These are phyloP conservation scores for Salix arbutifolia DNA, from an alignment of 345 rosid genomes.

Conservation along the genomic window DNA sequence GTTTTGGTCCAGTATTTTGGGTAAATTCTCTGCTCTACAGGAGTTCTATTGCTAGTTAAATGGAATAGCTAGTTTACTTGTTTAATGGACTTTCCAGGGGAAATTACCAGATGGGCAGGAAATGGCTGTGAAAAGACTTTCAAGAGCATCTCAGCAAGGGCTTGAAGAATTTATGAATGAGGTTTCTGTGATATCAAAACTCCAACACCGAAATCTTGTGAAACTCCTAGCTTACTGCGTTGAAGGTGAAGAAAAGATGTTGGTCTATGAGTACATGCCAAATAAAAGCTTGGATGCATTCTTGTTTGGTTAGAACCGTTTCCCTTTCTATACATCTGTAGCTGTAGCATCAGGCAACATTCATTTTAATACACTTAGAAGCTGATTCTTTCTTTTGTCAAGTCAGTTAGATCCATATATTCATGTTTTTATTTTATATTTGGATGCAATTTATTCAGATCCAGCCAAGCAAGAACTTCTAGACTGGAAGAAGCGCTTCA, in stretches of 20 bases:
- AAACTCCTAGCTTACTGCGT: constrained; percentile 31
- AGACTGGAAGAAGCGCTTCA: constrained; percentile 20
- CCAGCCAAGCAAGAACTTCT: background rate
- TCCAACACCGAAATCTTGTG: constrained; percentile 39
- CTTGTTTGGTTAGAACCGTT: constrained; percentile 22
- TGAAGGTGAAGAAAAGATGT: constrained; percentile 31
- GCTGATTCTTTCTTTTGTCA: background rate
- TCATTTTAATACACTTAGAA: no score
- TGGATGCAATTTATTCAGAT: background rate
- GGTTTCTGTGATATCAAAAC: constrained; percentile 31
- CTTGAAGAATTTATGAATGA: constrained; percentile 39
- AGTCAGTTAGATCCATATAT: background rate
- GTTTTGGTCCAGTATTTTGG: constrained; percentile 42
- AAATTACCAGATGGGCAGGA: constrained; percentile 24
- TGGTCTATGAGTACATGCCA: constrained; percentile 36
- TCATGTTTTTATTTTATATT: background rate
- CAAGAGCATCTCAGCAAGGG: constrained; percentile 27
- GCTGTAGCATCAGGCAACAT: no score
- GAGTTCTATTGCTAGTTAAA: background rate
- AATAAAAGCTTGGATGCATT: constrained; percentile 33
- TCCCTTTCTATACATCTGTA: background rate
- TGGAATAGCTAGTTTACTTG: background rate
- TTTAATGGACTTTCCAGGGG: constrained; percentile 3
- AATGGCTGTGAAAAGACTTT: constrained; percentile 40
- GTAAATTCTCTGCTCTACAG: constrained; percentile 11